These are phyloP conservation scores for Cucurbita moschata DNA, from an alignment of 306 rosid species.

Conservation along the genomic window DNA sequence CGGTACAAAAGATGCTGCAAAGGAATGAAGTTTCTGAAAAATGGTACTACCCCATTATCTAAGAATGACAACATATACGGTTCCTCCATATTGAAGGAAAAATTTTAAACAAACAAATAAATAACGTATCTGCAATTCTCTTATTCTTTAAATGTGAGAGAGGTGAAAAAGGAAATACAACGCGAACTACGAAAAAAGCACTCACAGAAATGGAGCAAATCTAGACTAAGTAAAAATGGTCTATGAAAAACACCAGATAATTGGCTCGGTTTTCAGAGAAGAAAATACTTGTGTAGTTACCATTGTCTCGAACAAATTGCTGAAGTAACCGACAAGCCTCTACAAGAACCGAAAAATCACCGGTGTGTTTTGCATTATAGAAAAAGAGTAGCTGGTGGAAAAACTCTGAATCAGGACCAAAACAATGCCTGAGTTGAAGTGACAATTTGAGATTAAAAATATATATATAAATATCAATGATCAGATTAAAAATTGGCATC, in stretches of 20 bases:
- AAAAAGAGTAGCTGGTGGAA: constrained; percentile 74
- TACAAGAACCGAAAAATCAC: constrained; percentile 58
- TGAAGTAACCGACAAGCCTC: constrained; percentile 63
- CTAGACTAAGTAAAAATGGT: neutral
- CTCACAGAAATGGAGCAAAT: neutral
- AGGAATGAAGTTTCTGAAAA: neutral
- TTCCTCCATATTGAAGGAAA: neutral
- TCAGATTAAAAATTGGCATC: constrained; percentile 1
- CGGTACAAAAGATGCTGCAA: neutral
- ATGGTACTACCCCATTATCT: neutral
- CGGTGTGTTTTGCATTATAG: constrained; percentile 44
- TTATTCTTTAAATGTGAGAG: neutral
- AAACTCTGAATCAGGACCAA: constrained; percentile 76
- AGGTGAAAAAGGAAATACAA: neutral
- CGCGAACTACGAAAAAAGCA: neutral
- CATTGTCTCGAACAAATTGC: constrained; percentile 44
- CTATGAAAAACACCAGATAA: neutral
- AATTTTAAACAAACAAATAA: neutral
- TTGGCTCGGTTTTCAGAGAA: neutral
- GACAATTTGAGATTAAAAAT: neutral
- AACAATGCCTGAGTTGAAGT: constrained; percentile 60
- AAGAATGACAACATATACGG: neutral
- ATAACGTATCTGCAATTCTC: neutral
- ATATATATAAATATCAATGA: neutral
- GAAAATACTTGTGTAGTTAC: constrained; percentile 24